These are phyloP conservation scores for Nigrospora oryzae DNA, from an alignment of 2,329 filamentous ascomycete species.

Conservation along the genomic window DNA sequence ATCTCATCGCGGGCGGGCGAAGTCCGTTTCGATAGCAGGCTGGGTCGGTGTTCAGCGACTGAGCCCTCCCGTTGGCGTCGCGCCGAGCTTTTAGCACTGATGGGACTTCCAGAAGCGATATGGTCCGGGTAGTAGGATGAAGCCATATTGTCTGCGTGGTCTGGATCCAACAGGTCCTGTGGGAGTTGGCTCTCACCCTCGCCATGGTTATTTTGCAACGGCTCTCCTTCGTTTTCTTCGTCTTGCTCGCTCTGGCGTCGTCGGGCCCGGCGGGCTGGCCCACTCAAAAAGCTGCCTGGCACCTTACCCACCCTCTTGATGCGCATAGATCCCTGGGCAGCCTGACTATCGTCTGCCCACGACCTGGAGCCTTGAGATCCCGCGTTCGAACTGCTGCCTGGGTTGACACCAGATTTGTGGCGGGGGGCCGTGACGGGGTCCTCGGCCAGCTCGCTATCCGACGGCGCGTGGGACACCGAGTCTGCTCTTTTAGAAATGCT, in stretches of 20 bases:
- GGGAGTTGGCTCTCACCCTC: slow-evolving; percentile 30
- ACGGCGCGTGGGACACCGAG: slow-evolving; percentile 22
- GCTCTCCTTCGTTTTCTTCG: slow-evolving; percentile 36
- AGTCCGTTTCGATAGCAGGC: slow-evolving; percentile 7
- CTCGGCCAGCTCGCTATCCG: slow-evolving; percentile 37
- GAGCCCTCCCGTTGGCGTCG: slow-evolving; percentile 31
- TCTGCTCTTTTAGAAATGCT: slow-evolving; percentile 21
- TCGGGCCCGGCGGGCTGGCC: slow-evolving; percentile 68
- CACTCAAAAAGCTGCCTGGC: slow-evolving; percentile 70
- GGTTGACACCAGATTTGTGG: slow-evolving; percentile 34
- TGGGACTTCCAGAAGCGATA: slow-evolving; percentile 49
- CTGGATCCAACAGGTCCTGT: slow-evolving; percentile 24
- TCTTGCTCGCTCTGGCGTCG: slow-evolving; percentile 62
- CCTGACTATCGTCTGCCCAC: slow-evolving; percentile 53
- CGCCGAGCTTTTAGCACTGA: slow-evolving; percentile 37
- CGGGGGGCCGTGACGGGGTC: slow-evolving; percentile 41
- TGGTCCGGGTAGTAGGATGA: slow-evolving; percentile 41
- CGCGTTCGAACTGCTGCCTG: slow-evolving; percentile 46
- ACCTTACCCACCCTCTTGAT: slow-evolving; percentile 70
- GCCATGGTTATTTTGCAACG: slow-evolving; percentile 30
- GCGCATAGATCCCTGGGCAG: slow-evolving; percentile 65
- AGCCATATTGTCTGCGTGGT: slow-evolving; percentile 23
- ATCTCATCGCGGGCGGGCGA: slow-evolving; percentile 28
- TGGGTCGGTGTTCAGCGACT: slow-evolving; percentile 22
- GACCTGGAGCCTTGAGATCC: slow-evolving; percentile 39